Conservation (phyloP, 768 basidiomycete species). For the Pleurotus sapidus region DNA sequence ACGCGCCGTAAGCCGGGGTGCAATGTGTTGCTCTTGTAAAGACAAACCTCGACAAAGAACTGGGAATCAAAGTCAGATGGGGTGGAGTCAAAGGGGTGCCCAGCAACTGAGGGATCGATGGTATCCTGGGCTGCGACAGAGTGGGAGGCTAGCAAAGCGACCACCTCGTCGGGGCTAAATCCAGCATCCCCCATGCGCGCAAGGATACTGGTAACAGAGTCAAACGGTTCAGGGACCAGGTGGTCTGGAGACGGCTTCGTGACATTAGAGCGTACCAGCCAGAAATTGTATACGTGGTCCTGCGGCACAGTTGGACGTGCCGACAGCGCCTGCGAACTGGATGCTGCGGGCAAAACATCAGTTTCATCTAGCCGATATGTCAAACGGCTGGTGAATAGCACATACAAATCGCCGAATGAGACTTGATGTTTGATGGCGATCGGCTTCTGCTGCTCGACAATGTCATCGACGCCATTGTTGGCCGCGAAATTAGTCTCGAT, state of each 20-base stretch:
- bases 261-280: conserved; percentile 29
- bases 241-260: conserved; percentile 23
- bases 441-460: conserved; percentile 24
- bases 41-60: conserved; percentile 24
- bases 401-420: conserved; percentile 34
- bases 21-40: background rate
- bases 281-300: conserved; percentile 35
- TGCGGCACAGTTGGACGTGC: conserved; percentile 34
- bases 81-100: conserved; percentile 27
- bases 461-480: conserved; percentile 28
- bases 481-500: conserved; percentile 20
- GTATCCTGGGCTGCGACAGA: conserved; percentile 20
- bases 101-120: conserved; percentile 14
- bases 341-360: conserved; percentile 16
- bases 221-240: conserved; percentile 33
- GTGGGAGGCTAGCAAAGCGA: conserved; percentile 30
- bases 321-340: conserved; percentile 33
- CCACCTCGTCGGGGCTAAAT: conserved; percentile 28
- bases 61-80: conserved; percentile 28
- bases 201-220: conserved; percentile 21
- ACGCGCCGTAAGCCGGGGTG: background rate
- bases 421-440: conserved; percentile 27
- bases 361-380: background rate
- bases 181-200: conserved; percentile 30
- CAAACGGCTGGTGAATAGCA: background rate